Evolutionary conservation across 2,329 filamentous ascomycete species (phyloP), one percentile per base, ranked within the genome.

Genomic region (Paraphaeosphaeria sporulosa): DNA sequence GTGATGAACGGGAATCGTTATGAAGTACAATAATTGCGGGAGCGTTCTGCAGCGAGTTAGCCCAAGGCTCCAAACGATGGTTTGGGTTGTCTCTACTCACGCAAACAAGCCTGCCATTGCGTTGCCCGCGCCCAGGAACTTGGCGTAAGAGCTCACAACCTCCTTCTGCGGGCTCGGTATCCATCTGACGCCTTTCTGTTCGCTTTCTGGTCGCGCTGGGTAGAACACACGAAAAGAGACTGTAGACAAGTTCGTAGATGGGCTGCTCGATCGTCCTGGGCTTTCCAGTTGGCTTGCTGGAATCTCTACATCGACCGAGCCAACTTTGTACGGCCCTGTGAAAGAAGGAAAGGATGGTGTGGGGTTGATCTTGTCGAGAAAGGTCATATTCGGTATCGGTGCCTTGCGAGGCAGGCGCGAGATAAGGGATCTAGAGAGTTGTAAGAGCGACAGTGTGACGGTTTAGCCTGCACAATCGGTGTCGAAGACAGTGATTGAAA

Each of bases 221-320:
- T 96, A 96, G 79, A 92, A 96, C 59, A 96, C 83, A 63, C 93
- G 87, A 76, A 92, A 95, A 58, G 91, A 89, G 27, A 96, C 83
- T 0, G 93, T 96, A 21, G 87, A 82, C 48, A 94, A 21, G 25
- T 71, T 87, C 1, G 64, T 55, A 38, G 71, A 71, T 57, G 79
- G 77, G 5, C 87, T 84, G 52, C 84, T 82, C 23, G 84, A 82
- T 0, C 88, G 86, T 30, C 84, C 82, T 1, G 78, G 74, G 2
- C 75, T 76, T 34, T 78, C 70, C 17, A 86, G 75, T 40, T 85
- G 80, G 15, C 79, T 72, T 10, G 90, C 83, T 46, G 92, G 90
- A 17, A 96, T 86, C 79, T 96, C 93, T 65, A 94, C 84, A 70
- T 96, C 92, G 66, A 92, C 82, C 2, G 90, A 92, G 64, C 92